Evolutionary conservation across 2,329 filamentous ascomycete genomes (phyloP), one percentile per base, ranked within the genome.

Genomic region (Arthrobotrys sphaeroides): DNA sequence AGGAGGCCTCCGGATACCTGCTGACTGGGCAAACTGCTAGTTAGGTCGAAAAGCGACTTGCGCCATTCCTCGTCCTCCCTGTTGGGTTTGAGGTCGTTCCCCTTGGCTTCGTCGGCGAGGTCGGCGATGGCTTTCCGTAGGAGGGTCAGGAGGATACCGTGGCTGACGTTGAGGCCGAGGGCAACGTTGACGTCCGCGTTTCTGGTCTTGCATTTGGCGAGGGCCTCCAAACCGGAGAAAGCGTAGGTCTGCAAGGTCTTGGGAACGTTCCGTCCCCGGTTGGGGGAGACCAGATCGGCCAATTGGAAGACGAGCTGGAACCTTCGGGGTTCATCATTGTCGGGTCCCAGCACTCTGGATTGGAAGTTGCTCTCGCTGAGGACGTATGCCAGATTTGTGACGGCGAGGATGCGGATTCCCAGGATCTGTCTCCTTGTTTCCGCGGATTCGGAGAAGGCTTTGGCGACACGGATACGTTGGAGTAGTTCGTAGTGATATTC

Each of bases 161-260:
- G 96, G 80, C 96, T 98, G 38, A 98, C 94, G 79, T 94, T 97
- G 64, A 96, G 92, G 80, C 93, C 96, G 43, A 99, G 85, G n/a
- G 95, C 93, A 43, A 92, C 90, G 77, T 93, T 90, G 22, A 99
- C 90, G 81, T 99, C 95, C 33, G 89, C 85, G 28, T 90, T 88
- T 80, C 93, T 94, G 68, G 87, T 84, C 79, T 91, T 90, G 81
- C 92, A 92, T 80, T 89, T 91, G 5, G 92, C 89, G 68, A 99
- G 86, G n/a, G 92, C 91, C 81, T 97, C 93, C 59, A 99, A 85
- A 0, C 94, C 87, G 60, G 89, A 88, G 61, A 99, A 85, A 5
- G 93, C 91, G 73, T 94, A 89, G 1, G 92, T 92, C 82, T 98
- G 94, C 20, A 96, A 85, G 82, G 90, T 89, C 53, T 90, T 84